Evolutionary conservation across 2,329 filamentous ascomycete genomes (phyloP).

Genomic region (Hymenoscyphus linearis): DNA sequence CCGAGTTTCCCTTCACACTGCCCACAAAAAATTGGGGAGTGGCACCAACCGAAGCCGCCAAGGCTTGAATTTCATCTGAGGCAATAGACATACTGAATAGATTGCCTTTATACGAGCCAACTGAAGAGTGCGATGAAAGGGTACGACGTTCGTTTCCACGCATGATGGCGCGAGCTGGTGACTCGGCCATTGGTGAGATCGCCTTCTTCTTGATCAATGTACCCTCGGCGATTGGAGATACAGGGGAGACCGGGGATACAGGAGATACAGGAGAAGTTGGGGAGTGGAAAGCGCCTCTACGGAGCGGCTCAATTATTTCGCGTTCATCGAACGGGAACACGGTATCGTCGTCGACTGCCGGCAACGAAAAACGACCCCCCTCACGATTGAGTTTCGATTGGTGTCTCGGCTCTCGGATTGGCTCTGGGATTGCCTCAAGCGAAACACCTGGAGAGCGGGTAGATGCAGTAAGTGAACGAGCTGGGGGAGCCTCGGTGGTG

Average conservation of each 20-base stretch:
- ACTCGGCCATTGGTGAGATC: conserved; percentile 14
- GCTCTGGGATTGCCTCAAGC: not conserved
- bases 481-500: not conserved
- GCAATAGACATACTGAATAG: conserved; percentile 49
- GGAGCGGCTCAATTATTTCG: not conserved
- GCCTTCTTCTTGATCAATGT: not conserved
- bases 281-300: not conserved
- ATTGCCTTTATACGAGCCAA: conserved; percentile 49
- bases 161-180: conserved; percentile 19
- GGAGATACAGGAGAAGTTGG: not conserved
- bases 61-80: conserved; percentile 43
- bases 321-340: conserved; percentile 3
- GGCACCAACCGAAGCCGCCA: conserved; percentile 44
- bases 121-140: not conserved
- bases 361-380: not conserved
- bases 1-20: conserved; percentile 36
- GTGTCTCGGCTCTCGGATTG: not conserved
- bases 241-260: conserved; percentile 3
- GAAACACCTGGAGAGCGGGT: not conserved
- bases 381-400: not conserved
- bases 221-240: conserved; percentile 5
- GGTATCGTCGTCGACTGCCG: not conserved
- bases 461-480: not conserved
- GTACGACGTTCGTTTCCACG: not conserved
- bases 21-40: conserved; percentile 49